Evolutionary conservation across 2,329 filamentous ascomycete species (phyloP).

Genomic region (Didymella glomerata): DNA sequence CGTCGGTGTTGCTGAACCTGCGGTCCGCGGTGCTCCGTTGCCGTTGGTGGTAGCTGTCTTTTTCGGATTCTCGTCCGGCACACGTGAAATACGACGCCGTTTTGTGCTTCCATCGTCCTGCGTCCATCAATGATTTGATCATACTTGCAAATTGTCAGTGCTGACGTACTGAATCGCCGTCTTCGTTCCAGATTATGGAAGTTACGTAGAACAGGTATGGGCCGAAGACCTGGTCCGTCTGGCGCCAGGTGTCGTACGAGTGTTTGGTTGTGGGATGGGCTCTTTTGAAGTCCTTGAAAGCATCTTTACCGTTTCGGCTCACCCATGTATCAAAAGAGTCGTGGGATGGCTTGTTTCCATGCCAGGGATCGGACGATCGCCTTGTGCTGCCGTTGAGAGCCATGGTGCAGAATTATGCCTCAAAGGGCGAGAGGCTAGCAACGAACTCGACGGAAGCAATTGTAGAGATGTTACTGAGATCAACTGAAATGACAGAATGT

Average conservation of each 20-base stretch:
- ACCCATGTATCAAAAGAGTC: constrained; percentile 15
- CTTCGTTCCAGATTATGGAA: constrained; percentile 40
- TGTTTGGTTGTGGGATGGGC: constrained; percentile 34
- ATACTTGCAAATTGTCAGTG: not conserved
- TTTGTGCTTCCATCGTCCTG: constrained; percentile 39
- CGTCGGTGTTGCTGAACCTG: constrained; percentile 29
- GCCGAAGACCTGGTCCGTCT: constrained; percentile 39
- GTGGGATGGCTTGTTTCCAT: constrained; percentile 7
- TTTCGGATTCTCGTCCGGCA: constrained; percentile 35
- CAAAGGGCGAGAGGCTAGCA: constrained; percentile 5
- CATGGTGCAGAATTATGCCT: constrained; percentile 20
- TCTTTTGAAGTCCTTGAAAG: constrained; percentile 37
- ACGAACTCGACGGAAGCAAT: constrained; percentile 5
- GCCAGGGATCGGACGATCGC: constrained; percentile 3
- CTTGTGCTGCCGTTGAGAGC: constrained; percentile 13
- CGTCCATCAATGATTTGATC: constrained; percentile 28
- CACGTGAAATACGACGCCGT: constrained; percentile 32
- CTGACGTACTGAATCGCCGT: constrained; percentile 40
- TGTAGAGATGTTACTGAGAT: constrained; percentile 6
- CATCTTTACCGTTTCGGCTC: constrained; percentile 11
- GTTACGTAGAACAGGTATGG: constrained; percentile 44
- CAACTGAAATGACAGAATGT: constrained; percentile 15
- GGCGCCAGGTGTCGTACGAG: constrained; percentile 45
- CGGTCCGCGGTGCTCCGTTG: constrained; percentile 28
- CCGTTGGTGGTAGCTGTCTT: constrained; percentile 40